Conservation (phyloP, 768 basidiomycete genomes). For the Porpolomopsis calyptriformis region DNA sequence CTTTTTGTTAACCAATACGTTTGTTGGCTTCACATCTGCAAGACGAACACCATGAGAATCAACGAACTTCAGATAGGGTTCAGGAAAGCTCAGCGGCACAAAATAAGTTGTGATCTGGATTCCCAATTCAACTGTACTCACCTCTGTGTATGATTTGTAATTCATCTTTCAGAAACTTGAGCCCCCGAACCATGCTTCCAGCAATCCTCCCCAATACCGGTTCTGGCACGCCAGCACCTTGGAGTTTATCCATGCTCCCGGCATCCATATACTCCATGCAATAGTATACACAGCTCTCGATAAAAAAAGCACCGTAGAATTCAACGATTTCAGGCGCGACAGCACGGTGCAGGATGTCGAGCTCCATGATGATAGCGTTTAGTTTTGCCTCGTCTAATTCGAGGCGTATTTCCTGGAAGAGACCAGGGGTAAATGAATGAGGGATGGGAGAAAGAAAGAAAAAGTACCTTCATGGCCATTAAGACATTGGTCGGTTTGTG, state of each 20-base stretch:
- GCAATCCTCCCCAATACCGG: slow-evolving; percentile 77
- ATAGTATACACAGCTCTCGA: slow-evolving; percentile 99
- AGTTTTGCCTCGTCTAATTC: slow-evolving; percentile 91
- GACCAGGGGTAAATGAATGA: slow-evolving; percentile 2
- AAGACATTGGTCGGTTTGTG: slow-evolving; percentile 90
- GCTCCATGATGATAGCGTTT: slow-evolving; percentile 96
- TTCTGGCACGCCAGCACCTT: slow-evolving; percentile 56
- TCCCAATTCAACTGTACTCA: slow-evolving; percentile 13
- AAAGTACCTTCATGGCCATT: slow-evolving; percentile 95
- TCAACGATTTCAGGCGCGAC: slow-evolving; percentile 89
- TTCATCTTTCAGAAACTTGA: slow-evolving; percentile 92
- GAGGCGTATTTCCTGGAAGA: slow-evolving; percentile 82
- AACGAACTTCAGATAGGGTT: neutral
- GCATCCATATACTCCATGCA: slow-evolving; percentile 99
- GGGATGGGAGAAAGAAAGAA: neutral
- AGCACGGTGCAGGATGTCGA: slow-evolving; percentile 94
- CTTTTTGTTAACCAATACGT: slow-evolving; percentile 79
- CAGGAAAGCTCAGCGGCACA: neutral
- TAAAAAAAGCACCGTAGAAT: slow-evolving; percentile 98
- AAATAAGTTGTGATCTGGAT: neutral
- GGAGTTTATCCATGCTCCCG: slow-evolving; percentile 83
- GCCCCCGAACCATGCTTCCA: slow-evolving; percentile 71
- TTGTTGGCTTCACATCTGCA: slow-evolving; percentile 89
- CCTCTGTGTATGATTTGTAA: slow-evolving; percentile 67
- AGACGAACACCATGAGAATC: neutral